Base-by-base conservation (phyloP, 1,139 yeast genomes). In the Blastobotrys elegans region DNA sequence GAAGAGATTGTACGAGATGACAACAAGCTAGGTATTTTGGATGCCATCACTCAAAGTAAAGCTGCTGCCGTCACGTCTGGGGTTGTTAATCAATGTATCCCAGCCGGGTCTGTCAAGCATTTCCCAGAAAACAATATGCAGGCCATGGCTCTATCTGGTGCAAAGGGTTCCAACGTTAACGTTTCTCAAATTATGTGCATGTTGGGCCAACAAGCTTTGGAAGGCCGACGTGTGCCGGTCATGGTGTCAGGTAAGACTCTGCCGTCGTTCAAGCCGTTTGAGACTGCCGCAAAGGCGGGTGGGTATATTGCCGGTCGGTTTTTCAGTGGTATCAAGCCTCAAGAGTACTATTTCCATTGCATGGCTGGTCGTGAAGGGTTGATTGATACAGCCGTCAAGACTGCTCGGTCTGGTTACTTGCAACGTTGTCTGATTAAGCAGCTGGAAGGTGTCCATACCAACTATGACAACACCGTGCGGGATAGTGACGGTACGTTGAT, bases 311-410 rank as follows among this genome's bases (percentile, higher is more conserved):
- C 92, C 65, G 95, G 95, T 55, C 85, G 99, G 62, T 94, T 94
- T 81, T 92, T 89, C 69, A 88, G 97, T 34, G 98, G 98, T 69
- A 86, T 94, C 58, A 82, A 88, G 67, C 98, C 98, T n/a, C 99
- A 94, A 71, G 99, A 94, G 68, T 94, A 94, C 69, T 94, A 90
- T 65, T 94, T 94, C 92, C 99, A 94, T 74, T 92, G 98, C 76
- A 94, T 94, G 99, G 99, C 99, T 50, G 99, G 99, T 69, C 84
- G 99, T 75, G 99, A 94, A 77, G 99, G 99, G 72, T 79, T 94
- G 65, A 94, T 94, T 72, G 99, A 94, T 76, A 94, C 99, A 50
- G 98, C 99, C 48, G 98, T 94, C 57, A 94, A 94, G 72, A 94
- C 99, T 8, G 88, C 97, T 22, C 84, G 97, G 73, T 90, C 98